Percentiles rank a stretch among this genome's conserved stretches.
Conservation (phyloP, 169 alveolate genomes). For the Cryptosporidium sp. region DNA sequence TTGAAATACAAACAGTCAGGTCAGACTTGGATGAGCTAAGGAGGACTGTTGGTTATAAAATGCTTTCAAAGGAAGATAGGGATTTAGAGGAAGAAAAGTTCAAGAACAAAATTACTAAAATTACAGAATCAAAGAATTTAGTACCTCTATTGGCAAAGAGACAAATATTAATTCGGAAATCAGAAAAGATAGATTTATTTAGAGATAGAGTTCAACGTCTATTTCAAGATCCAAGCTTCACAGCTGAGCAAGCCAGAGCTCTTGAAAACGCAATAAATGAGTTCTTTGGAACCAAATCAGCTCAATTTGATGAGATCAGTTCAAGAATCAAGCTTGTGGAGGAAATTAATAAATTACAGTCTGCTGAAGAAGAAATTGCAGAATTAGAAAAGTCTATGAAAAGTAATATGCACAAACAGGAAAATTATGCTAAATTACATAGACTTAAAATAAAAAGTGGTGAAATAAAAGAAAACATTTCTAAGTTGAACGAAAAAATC, state of each 20-base stretch:
- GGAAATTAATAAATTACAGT: constrained; percentile 12
- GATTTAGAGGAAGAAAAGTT: constrained; percentile 16
- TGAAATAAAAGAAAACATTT: constrained; percentile 12
- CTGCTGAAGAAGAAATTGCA: background rate
- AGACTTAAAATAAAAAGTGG: background rate
- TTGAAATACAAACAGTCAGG: constrained; percentile 2
- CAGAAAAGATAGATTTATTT: constrained; percentile 19
- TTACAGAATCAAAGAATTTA: constrained; percentile 23
- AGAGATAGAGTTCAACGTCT: background rate
- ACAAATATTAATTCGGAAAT: constrained; percentile 22
- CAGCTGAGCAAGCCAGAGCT: constrained; percentile 24
- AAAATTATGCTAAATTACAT: constrained; percentile 13
- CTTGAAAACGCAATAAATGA: constrained; percentile 22
- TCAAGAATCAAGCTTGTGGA: constrained; percentile 20
- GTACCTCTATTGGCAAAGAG: constrained; percentile 4
- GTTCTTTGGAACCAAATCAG: constrained; percentile 32
- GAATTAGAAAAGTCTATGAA: constrained; percentile 14
- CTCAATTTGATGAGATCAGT: constrained; percentile 13
- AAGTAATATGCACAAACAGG: background rate
- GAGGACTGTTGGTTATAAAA: constrained; percentile 18
- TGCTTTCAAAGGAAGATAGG: constrained; percentile 39
- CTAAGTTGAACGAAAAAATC: constrained; percentile 21
- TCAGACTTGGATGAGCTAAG: constrained; percentile 10
- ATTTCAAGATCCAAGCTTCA: constrained; percentile 61
- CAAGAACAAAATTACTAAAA: constrained; percentile 4